Evolutionary conservation across 768 basidiomycete genomes (phyloP), one percentile per base, ranked within the genome.

Genomic region (Mycena maculata): DNA sequence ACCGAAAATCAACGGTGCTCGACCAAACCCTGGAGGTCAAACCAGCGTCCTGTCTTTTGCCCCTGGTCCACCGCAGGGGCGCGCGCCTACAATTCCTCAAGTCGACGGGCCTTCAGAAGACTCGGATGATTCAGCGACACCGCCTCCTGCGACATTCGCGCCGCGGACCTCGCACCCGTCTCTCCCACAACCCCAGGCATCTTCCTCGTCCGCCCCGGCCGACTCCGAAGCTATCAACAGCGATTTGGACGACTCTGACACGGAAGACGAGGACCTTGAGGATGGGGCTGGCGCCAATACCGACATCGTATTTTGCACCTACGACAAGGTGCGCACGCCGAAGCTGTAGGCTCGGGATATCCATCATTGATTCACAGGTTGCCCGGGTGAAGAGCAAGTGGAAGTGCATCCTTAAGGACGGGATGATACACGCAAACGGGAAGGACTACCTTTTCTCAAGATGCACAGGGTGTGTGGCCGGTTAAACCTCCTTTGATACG

Each of bases 311-410:
- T 97, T 98, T 74, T 99, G 98, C 78, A 96, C 96, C 9, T 99
- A 98, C 76, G 98, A 99, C 77, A 99, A 99, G 90, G 97, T 95
- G 61, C 42, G 84, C 13, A 22, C 23, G 33, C n/a, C 15, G 44
- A 39, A 45, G 27, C 27, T 56, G 13, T 61, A n/a, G 68, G 47
- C 27, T 23, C 16, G 28, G 69, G 49, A 39, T 33, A 53, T 62
- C 70, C 20, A 66, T 54, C 20, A 16, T 28, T 41, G 15, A 41
- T 25, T 62, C 28, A 31, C 71, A 99, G 96, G 97, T 99, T 38
- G 95, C 96, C 47, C 87, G 98, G n/a, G 97, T 99, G 27, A 99
- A 99, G 82, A 99, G 98, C 83, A 99, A 99, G 83, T 99, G 98
- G 98, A 99, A 99, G 84, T 96, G 96, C 66, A 90, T 94, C 25